Evolutionary conservation across 805 yeast species (phyloP).

Genomic region (Naumovozyma dairenensis): DNA sequence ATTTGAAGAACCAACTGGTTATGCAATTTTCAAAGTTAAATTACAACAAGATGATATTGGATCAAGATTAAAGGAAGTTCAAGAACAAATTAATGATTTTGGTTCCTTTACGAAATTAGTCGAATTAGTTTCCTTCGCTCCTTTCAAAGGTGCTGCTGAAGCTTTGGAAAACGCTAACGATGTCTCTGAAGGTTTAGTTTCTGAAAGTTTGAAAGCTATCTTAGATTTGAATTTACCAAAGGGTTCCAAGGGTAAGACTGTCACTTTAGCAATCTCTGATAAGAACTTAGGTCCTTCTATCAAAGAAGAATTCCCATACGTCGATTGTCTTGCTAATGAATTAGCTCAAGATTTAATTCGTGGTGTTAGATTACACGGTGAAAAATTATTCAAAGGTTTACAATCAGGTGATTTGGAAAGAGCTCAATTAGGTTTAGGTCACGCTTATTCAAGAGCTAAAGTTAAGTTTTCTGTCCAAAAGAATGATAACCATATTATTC

Average conservation of each 20-base stretch:
- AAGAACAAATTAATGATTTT: constrained; percentile 77
- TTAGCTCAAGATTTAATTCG: constrained; percentile 90
- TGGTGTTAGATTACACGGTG: constrained; percentile 87
- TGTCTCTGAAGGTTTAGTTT: constrained; percentile 91
- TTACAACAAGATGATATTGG: constrained; percentile 93
- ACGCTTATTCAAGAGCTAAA: constrained; percentile 97
- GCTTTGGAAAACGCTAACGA: constrained; percentile 98
- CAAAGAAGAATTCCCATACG: constrained; percentile 79
- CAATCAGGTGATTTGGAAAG: constrained; percentile 93
- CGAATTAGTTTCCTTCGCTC: constrained; percentile 90
- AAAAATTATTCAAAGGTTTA: constrained; percentile 79
- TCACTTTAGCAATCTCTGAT: constrained; percentile 83
- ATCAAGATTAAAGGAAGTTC: constrained; percentile 85
- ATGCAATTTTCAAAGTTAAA: constrained; percentile 89
- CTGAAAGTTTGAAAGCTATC: constrained; percentile 82
- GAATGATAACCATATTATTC: constrained; percentile 98
- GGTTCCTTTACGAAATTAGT: constrained; percentile 83
- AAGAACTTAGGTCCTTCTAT: constrained; percentile 93
- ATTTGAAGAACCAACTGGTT: constrained; percentile 98
- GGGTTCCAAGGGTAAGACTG: constrained; percentile 52
- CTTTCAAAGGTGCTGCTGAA: constrained; percentile 98
- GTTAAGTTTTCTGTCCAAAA: constrained; percentile 98
- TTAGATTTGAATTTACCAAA: constrained; percentile 86
- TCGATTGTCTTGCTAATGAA: constrained; percentile 86
- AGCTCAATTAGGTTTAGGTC: constrained; percentile 98